A percentile compares a stretch with the other conserved stretches of the same genome.
Evolutionary conservation across 78 protist species (phyloP).

Genomic region (Emiliania huxleyi): DNA sequence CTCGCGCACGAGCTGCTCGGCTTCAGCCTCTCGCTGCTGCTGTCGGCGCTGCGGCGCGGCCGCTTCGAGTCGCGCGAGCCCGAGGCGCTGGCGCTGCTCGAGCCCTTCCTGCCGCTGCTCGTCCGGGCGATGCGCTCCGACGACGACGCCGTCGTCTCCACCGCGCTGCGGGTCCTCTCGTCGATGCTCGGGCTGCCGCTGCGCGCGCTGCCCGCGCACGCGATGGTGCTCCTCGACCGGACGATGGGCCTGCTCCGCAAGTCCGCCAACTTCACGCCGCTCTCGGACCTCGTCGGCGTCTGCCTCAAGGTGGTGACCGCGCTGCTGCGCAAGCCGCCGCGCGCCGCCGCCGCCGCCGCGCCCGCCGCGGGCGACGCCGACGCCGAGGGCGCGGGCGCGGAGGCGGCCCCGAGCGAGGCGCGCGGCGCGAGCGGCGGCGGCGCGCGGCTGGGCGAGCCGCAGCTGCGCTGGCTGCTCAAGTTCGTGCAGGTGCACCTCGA

Average conservation of each 20-base stretch:
- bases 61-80: not conserved
- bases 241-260: not conserved
- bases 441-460: not conserved
- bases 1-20: not conserved
- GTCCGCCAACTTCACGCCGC: not conserved
- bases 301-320: not conserved
- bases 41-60: not conserved
- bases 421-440: not conserved
- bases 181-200: not conserved
- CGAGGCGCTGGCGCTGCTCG: not conserved
- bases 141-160: not conserved
- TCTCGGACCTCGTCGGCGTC: not conserved
- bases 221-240: not conserved
- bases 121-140: not conserved
- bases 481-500: not conserved
- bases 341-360: not conserved
- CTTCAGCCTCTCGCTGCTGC: not conserved
- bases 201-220: not conserved
- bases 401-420: not conserved
- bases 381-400: not conserved
- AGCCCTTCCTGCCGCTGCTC: not conserved
- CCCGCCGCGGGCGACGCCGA: not conserved
- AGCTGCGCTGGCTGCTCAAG: not conserved
- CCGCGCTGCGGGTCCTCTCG: not conserved
- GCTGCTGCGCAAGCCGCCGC: not conserved